These are phyloP conservation scores for Vigna hirtella DNA, from an alignment of 306 rosid genomes.

Conservation along the genomic window DNA sequence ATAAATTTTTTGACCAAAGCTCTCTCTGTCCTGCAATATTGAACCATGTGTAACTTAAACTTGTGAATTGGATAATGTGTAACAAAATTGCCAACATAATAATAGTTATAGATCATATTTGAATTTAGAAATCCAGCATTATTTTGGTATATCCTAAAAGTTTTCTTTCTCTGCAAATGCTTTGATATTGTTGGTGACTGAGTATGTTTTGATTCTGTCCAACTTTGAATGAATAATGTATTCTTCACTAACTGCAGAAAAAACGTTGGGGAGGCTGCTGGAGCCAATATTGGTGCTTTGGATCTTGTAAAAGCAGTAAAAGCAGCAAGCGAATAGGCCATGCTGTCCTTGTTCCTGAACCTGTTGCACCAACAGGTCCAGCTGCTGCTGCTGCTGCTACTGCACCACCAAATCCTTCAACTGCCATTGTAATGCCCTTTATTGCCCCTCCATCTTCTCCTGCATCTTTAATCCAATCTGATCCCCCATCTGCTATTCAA, in stretches of 20 bases:
- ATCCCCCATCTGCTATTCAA: conserved; percentile 84
- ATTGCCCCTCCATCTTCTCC: conserved; percentile 99
- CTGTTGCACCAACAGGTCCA: conserved; percentile 59
- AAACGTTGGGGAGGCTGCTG: conserved; percentile 94
- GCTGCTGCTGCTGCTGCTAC: conserved; percentile 62
- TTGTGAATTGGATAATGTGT: background rate
- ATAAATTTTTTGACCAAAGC: background rate
- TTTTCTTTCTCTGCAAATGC: conserved; percentile 15
- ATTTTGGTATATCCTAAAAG: background rate
- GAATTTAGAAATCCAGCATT: background rate
- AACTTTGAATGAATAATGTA: conserved; percentile 33
- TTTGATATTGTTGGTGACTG: background rate
- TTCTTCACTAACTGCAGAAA: conserved; percentile 65
- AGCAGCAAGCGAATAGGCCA: conserved; percentile 87
- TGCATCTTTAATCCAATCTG: conserved; percentile 90
- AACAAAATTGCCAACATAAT: background rate
- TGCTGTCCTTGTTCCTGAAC: conserved; percentile 95
- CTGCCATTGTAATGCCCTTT: conserved; percentile 75
- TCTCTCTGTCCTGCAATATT: background rate
- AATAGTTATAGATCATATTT: conserved; percentile 3
- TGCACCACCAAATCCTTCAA: conserved; percentile 62
- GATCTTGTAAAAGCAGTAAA: conserved; percentile 74
- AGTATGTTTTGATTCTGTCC: conserved; percentile 29
- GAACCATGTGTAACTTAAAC: background rate
- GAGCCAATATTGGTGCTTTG: conserved; percentile 90